Conservation (phyloP, 345 rosid genomes). For the Gossypium arboreum region DNA sequence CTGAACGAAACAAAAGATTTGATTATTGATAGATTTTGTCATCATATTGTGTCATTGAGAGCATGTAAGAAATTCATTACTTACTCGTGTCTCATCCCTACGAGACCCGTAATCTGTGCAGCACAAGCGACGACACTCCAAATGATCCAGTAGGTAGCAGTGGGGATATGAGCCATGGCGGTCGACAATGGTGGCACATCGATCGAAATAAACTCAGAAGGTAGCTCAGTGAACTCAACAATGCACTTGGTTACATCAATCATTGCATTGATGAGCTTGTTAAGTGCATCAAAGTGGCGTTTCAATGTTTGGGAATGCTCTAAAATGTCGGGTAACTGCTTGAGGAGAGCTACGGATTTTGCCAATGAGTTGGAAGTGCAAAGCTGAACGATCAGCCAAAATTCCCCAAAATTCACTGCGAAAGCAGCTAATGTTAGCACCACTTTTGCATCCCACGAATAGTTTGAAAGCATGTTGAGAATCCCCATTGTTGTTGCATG, state of each 20-base stretch:
- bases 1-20: constrained; percentile 22
- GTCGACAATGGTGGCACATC: constrained; percentile 38
- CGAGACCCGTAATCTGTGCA: constrained; percentile 52
- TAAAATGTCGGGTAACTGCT: constrained; percentile 32
- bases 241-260: constrained; percentile 56
- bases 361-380: constrained; percentile 31
- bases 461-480: constrained; percentile 34
- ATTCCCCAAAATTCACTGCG: constrained; percentile 41
- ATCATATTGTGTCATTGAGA: not conserved
- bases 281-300: constrained; percentile 41
- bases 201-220: constrained; percentile 42
- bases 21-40: not conserved
- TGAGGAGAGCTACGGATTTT: constrained; percentile 36
- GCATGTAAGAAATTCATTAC: too few relatives aligned
- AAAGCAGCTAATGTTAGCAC: constrained; percentile 47
- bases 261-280: constrained; percentile 38
- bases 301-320: constrained; percentile 24
- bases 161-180: constrained; percentile 55
- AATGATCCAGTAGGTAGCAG: constrained; percentile 79
- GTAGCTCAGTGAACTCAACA: constrained; percentile 49
- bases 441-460: constrained; percentile 47
- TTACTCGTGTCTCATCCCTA: constrained; percentile 64
- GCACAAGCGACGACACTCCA: constrained; percentile 67
- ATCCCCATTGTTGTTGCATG: constrained; percentile 37
- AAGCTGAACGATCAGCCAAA: constrained; percentile 33